Base-by-base conservation (phyloP, 2,329 filamentous ascomycete genomes). In the Akanthomyces lecanii region DNA sequence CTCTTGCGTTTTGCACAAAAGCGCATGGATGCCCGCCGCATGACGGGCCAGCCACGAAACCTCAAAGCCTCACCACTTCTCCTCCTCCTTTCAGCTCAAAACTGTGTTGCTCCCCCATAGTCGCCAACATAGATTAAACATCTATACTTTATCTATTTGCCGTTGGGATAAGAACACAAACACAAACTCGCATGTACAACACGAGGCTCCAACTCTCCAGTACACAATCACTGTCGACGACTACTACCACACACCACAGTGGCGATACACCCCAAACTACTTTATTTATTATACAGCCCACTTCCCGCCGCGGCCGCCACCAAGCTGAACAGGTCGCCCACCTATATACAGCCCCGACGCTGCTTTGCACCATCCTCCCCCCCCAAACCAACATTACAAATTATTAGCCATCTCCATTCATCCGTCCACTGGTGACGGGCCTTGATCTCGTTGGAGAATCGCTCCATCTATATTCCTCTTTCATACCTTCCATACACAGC, bases 1-100 rank as follows among this genome's bases (percentile, higher is more conserved):
- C 23, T 42, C 33, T 12, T 61, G 53, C 48, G 48, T 47, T 61
- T 53, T 53, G 45, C 58, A 61, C 58, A 61, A 61, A 61, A 61
- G 58, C 58, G 58, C 48, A 48, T 45, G 30, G 38, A 61, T 61
- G 58, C 58, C 58, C 58, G 23, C 57, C 58, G 58, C 58, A 45
- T 53, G 58, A 61, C 58, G 48, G 56, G 47, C n/a, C 58, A 61
- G 58, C 57, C 57, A 48, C 57, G 12, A 58, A 51, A 60, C 58
- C 58, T 36, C 58, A 33, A 61, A 52, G 58, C 58, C 58, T 53
- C 38, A 25, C 55, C 18, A 16, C 23, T 4, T 30, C 33, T 23
- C 21, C 38, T 21, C 55, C 11, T 36, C 38, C 25, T 42, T 60
- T 52, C 48, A 60, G 56, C 56, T 25, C 57, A 40, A 16, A 60